Conservation (phyloP, 139 green algal genomes). For the Zygnema circumcarinatum region DNA sequence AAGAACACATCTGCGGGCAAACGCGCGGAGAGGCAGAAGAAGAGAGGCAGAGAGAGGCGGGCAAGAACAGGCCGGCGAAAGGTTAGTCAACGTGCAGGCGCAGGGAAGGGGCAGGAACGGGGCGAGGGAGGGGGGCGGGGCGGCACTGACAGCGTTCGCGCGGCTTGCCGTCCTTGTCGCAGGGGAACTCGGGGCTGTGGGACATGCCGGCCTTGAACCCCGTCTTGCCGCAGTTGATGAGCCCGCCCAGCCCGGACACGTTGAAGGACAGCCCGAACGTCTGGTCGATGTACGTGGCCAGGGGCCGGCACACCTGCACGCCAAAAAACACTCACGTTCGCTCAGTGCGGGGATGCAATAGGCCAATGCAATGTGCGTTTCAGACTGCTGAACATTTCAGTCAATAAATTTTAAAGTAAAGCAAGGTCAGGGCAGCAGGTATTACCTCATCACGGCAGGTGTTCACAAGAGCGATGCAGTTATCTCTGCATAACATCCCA, state of each 20-base stretch:
- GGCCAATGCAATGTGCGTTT: neutral
- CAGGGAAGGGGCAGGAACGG: too few relatives aligned
- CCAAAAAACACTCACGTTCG: too few relatives aligned
- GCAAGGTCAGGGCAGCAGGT: too few relatives aligned
- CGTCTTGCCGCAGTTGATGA: slow-evolving; percentile 84
- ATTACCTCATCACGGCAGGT: slow-evolving; percentile 88
- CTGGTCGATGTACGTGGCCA: slow-evolving; percentile 15
- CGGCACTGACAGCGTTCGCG: slow-evolving; percentile 20
- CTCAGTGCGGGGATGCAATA: slow-evolving; percentile 59
- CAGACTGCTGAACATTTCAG: neutral
- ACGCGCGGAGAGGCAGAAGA: neutral
- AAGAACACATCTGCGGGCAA: slow-evolving; percentile 81
- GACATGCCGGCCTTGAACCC: slow-evolving; percentile 72
- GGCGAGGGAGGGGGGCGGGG: neutral
- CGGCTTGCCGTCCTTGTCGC: slow-evolving; percentile 18
- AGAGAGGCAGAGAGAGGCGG: neutral
- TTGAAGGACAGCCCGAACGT: slow-evolving; percentile 76
- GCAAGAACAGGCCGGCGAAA: neutral
- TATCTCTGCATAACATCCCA: slow-evolving; percentile 31
- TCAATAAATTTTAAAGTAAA: too few relatives aligned
- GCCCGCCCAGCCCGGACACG: slow-evolving; percentile 80
- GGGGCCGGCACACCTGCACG: slow-evolving; percentile 14
- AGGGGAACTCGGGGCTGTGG: slow-evolving; percentile 65
- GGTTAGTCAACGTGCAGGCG: neutral
- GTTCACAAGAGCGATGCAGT: slow-evolving; percentile 39